Evolutionary conservation across 768 basidiomycete genomes (phyloP).

Genomic region (Dacryopinax spathularia): DNA sequence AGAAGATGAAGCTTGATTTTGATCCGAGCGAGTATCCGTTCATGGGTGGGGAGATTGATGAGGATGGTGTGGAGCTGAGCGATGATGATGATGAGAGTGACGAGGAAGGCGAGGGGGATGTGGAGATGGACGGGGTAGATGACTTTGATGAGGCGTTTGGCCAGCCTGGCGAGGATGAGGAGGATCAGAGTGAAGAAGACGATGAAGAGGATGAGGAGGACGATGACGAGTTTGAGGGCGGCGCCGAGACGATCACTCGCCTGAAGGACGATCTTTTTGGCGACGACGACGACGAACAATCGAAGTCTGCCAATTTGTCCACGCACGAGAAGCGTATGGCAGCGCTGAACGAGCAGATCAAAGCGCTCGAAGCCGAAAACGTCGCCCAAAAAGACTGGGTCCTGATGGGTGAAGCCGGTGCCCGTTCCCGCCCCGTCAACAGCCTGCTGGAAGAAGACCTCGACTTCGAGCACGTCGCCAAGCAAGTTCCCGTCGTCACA

Average conservation of each 20-base stretch:
- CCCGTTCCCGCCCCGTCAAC: constrained; percentile 74
- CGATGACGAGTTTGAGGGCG: constrained; percentile 22
- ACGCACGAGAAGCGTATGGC: constrained; percentile 68
- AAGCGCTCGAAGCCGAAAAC: constrained; percentile 70
- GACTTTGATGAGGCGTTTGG: constrained; percentile 14
- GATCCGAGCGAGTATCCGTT: constrained; percentile 32
- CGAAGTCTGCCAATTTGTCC: constrained; percentile 38
- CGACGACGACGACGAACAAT: constrained; percentile 41
- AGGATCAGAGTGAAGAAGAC: constrained; percentile 10
- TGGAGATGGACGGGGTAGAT: constrained; percentile 13
- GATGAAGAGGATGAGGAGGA: constrained; percentile 19
- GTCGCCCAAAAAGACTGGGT: constrained; percentile 85
- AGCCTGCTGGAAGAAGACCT: constrained; percentile 85
- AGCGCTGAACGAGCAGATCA: constrained; percentile 62
- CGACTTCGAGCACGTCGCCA: constrained; percentile 83
- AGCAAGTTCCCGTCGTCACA: constrained; percentile 76
- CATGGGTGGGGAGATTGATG: constrained; percentile 17
- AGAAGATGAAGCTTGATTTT: constrained; percentile 19
- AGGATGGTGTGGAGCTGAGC: constrained; percentile 26
- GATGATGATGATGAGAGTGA: constrained; percentile 26
- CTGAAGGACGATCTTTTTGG: constrained; percentile 69
- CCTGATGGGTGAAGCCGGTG: constrained; percentile 76
- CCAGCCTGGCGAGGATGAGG: constrained; percentile 12
- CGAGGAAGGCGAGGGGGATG: constrained; percentile 20
- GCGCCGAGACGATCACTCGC: constrained; percentile 44